Evolutionary conservation across 2,329 filamentous ascomycete species (phyloP).

Genomic region (Thielaviopsis cerberus): DNA sequence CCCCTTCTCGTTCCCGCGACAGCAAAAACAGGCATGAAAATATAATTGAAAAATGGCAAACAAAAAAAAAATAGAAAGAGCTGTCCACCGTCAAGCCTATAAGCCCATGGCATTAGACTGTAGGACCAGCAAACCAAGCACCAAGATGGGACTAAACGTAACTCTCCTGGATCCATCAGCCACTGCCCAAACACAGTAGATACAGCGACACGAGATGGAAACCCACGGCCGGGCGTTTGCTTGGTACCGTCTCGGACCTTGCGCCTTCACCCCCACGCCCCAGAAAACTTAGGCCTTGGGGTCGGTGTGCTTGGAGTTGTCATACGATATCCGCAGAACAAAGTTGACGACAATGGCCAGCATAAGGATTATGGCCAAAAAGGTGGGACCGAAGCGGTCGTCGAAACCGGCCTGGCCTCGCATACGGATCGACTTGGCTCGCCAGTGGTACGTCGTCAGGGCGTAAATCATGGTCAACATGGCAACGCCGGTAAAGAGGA

Average conservation of each 20-base stretch:
- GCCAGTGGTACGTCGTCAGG: conserved; percentile 88
- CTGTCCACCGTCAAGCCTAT: not conserved
- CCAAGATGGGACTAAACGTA: not conserved
- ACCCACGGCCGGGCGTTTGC: no score
- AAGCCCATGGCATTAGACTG: not conserved
- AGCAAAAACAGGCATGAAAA: not conserved
- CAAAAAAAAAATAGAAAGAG: not conserved
- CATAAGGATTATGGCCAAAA: conserved; percentile 70
- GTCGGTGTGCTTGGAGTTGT: conserved; percentile 3
- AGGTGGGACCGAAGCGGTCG: conserved; percentile 81
- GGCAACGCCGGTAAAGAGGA: conserved; percentile 81
- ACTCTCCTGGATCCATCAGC: not conserved
- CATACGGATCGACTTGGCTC: conserved; percentile 77
- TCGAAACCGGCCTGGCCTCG: conserved; percentile 91
- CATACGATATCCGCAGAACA: conserved; percentile 51
- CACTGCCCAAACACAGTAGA: not conserved
- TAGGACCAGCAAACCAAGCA: not conserved
- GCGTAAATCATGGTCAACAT: conserved; percentile 94
- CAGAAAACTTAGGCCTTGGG: not conserved
- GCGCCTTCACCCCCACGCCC: not conserved
- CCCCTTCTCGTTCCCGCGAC: not conserved
- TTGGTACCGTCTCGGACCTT: not conserved
- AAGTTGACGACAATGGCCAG: conserved; percentile 93
- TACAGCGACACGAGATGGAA: not conserved
- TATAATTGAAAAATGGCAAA: not conserved